Base-by-base conservation (phyloP, 73 alveolate species). In the Loxodes magnus region DNA sequence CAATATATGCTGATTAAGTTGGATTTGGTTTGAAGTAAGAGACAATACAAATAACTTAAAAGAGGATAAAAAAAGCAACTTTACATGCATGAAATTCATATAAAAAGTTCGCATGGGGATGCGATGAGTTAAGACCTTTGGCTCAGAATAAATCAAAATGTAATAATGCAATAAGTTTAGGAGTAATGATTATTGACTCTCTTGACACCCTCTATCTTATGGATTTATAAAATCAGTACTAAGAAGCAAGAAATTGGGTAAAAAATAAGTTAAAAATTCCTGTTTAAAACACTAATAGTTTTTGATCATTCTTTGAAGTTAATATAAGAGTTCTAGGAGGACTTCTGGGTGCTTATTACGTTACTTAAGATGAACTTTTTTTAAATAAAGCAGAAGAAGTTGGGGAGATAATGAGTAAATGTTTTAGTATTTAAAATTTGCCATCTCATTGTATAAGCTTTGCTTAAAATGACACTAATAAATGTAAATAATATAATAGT, bases 261-360 rank as follows among this genome's bases (percentile, higher is more conserved):
- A 24, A 46, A 46, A 24, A 0, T 10, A n/a, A 9, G 1, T 41
- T 46, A 5, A 19, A 17, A 10, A 25, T 46, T 23, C 6, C 16
- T 0, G 16, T 41, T 21, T 16, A n/a, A n/a, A n/a, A n/a, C n/a
- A n/a, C 36, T 46, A 22, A 46, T 46, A 5, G 17, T 1, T 9
- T 10, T 9, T n/a, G 15, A 0, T 46, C 59, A 7, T 0, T 46
- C 7, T 46, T 46, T 25, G 59, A 46, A 46, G 59, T 46, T 24
- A 46, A 46, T 25, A 46, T 46, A 37, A 46, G 59, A 24, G 17
- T 46, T 1, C 26, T 46, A 24, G 59, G 59, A 46, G 59, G 59
- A 23, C 59, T 46, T n/a, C 7, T 46, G 7, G 27, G 59, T 24
- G 59, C 59, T 22, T 46, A 21, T 46, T 37, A 46, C 22, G 43